Evolutionary conservation across 2,329 filamentous ascomycete species (phyloP), one percentile per base, ranked within the genome.

Genomic region (Aureobasidium namibiae): DNA sequence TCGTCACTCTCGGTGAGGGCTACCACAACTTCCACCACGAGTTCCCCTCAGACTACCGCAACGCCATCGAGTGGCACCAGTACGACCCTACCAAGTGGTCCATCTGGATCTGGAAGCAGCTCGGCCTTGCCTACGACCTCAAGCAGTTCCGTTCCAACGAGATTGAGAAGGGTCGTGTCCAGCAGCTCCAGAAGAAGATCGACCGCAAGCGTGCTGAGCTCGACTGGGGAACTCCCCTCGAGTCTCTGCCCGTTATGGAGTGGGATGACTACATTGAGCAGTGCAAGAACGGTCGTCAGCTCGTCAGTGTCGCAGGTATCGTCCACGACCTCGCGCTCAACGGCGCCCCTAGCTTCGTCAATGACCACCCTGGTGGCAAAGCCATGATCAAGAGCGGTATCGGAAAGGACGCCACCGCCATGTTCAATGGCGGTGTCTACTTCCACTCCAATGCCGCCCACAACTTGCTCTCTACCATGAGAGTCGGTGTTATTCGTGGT

Each of bases 21-120:
- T 95, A 95, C 78, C 90, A 95, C 82, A 95, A 95, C 82, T 95
- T 95, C 82, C 90, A 95, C 77, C 90, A 95, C 81, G 90, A 95
- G 74, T 95, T 95, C 77, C 90, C 90, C 58, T 92, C 89, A 11
- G 90, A 95, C 74, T 95, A 94, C 83, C 89, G 90, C 72, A 95
- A 95, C 72, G 90, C 89, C 63, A 92, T 94, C 66, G 81, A 90
- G 75, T 95, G 90, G 89, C 87, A 85, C 77, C 90, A 95, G 77
- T 95, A 95, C 70, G 90, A 95, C 73, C 90, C 90, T 48, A 95
- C 90, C 73, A 95, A 95, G 79, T 94, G 90, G 89, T 82, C 78
- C 71, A 95, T 95, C 78, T 90, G 85, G 85, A 68, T 79, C 61
- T 92, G 88, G 86, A 94, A 92, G 83, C 83, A 87, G 75, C 76